Conservation (phyloP, 2,329 filamentous ascomycete species). For the Cryphonectria carpinicola region DNA sequence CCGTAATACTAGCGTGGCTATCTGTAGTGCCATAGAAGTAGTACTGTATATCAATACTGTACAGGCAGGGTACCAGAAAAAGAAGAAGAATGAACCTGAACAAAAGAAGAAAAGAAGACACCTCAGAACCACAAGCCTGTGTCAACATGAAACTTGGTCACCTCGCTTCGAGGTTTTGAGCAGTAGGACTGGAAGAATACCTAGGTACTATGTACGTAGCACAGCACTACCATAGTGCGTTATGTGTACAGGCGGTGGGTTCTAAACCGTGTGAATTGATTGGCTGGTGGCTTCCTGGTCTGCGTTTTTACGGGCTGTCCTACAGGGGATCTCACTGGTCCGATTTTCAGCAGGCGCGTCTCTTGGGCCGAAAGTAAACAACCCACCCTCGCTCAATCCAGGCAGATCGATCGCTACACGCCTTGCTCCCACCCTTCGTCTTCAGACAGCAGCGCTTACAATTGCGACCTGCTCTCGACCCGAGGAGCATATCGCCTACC, state of each 20-base stretch:
- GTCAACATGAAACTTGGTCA: neutral
- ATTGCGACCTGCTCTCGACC: slow-evolving; percentile 17
- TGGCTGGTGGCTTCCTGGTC: slow-evolving; percentile 17
- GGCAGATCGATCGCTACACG: slow-evolving; percentile 20
- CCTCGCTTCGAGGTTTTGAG: neutral
- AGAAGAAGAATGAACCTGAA: too few species aligned
- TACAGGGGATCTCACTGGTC: slow-evolving; percentile 15
- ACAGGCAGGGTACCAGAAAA: neutral
- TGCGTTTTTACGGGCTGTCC: neutral
- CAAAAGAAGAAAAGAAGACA: too few species aligned
- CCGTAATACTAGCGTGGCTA: neutral
- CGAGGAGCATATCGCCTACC: slow-evolving; percentile 17
- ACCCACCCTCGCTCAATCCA: slow-evolving; percentile 7
- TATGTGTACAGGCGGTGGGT: slow-evolving; percentile 11
- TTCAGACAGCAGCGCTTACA: slow-evolving; percentile 23
- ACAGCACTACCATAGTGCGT: neutral
- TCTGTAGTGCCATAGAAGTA: too few species aligned
- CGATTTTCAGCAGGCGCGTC: slow-evolving; percentile 23
- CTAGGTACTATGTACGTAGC: neutral
- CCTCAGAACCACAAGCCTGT: neutral
- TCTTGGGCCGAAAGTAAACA: slow-evolving; percentile 26
- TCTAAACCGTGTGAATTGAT: slow-evolving; percentile 18
- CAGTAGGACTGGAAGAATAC: neutral
- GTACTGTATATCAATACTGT: neutral
- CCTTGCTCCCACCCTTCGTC: slow-evolving; percentile 14